phyloP scores from a whole-genome alignment of 768 basidiomycete species.

The Chalciporus piperatus region DNA sequence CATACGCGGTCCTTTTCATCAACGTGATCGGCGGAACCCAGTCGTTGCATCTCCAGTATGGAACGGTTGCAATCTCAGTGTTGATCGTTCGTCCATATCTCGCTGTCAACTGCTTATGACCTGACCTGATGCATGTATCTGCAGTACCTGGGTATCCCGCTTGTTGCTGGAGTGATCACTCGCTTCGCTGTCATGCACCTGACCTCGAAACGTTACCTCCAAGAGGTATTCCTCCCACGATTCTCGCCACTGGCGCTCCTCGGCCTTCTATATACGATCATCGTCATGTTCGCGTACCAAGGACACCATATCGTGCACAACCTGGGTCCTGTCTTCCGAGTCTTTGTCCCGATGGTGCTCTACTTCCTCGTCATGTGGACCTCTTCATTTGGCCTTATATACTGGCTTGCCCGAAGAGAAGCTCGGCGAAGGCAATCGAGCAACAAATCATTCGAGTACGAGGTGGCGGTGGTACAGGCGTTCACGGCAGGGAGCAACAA shows the following conservation, averaged over 20 bases:
- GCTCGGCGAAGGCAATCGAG: background rate
- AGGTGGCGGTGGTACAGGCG: slow-evolving; percentile 72
- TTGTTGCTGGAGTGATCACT: slow-evolving; percentile 69
- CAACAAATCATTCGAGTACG: slow-evolving; percentile 45
- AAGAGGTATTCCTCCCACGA: slow-evolving; percentile 57
- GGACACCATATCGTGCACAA: slow-evolving; percentile 69
- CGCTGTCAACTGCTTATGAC: background rate
- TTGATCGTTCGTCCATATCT: slow-evolving; percentile 54
- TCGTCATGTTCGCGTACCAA: slow-evolving; percentile 73
- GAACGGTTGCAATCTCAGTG: slow-evolving; percentile 61
- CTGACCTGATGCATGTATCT: background rate
- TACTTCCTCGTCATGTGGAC: slow-evolving; percentile 82
- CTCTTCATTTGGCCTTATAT: slow-evolving; percentile 55
- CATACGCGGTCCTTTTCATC: slow-evolving; percentile 70
- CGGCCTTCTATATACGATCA: slow-evolving; percentile 78
- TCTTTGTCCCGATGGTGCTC: slow-evolving; percentile 74
- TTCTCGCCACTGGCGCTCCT: slow-evolving; percentile 70
- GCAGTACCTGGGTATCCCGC: slow-evolving; percentile 82
- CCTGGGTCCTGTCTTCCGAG: slow-evolving; percentile 73
- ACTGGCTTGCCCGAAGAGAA: slow-evolving; percentile 41
- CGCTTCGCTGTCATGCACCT: slow-evolving; percentile 51
- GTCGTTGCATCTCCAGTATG: slow-evolving; percentile 49
- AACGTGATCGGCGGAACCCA: slow-evolving; percentile 57
- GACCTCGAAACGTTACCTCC: slow-evolving; percentile 46
- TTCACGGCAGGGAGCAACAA: slow-evolving; percentile 84